Conservation (phyloP, 805 yeast species). For the Kodamaea neixiangensis region DNA sequence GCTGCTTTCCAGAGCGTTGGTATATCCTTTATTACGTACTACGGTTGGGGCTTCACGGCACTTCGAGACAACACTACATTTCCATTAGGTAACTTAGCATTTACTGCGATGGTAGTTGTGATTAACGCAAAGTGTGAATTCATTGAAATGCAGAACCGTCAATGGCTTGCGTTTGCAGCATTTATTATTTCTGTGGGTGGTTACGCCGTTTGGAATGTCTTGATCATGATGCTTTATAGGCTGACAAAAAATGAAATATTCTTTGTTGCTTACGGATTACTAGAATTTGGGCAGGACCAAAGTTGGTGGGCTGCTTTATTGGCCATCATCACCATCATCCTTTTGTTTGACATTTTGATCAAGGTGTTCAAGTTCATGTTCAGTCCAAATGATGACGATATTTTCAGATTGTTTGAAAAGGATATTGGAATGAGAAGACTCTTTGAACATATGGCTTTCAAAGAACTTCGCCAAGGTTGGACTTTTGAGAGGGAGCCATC, state of each 20-base stretch:
- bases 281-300: conserved; percentile 76
- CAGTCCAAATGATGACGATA: conserved; percentile 72
- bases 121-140: conserved; percentile 80
- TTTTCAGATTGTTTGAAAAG: conserved; percentile 76
- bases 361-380: conserved; percentile 58
- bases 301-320: conserved; percentile 84
- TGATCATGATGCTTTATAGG: conserved; percentile 70
- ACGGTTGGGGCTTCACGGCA: conserved; percentile 71
- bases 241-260: conserved; percentile 52
- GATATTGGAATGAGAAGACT: conserved; percentile 63
- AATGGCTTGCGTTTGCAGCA: conserved; percentile 67
- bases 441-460: conserved; percentile 71
- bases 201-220: conserved; percentile 80
- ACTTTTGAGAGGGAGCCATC: conserved; percentile 55
- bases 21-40: conserved; percentile 64
- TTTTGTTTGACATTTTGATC: conserved; percentile 64
- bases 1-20: conserved; percentile 75
- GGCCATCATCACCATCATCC: conserved; percentile 56
- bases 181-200: conserved; percentile 76
- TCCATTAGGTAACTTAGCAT: conserved; percentile 78
- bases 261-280: conserved; percentile 69
- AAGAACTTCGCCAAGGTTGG: conserved; percentile 81
- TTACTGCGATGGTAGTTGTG: conserved; percentile 67
- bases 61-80: conserved; percentile 73
- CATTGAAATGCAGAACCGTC: conserved; percentile 76